Evolutionary conservation across 768 basidiomycete genomes (phyloP).

Genomic region (Termitomyces bulborhizus): DNA sequence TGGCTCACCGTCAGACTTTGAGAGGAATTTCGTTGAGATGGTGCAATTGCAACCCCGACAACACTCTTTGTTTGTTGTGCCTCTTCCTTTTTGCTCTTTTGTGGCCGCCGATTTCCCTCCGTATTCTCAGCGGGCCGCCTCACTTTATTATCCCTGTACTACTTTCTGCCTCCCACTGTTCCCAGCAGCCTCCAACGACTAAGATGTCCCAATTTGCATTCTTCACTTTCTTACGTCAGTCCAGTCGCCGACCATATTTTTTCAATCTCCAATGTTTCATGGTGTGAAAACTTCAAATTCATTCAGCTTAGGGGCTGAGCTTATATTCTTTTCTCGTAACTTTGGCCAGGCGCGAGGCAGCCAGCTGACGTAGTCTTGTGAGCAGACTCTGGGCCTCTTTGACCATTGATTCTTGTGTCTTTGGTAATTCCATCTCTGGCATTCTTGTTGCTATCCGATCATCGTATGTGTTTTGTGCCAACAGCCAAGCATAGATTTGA

Average conservation of each 20-base stretch:
- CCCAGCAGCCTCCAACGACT: background rate
- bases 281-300: background rate
- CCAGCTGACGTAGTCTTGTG: background rate
- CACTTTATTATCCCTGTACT: background rate
- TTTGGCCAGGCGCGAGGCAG: background rate
- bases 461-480: background rate
- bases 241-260: conserved; percentile 18
- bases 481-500: background rate
- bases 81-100: conserved; percentile 7
- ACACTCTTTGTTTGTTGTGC: conserved; percentile 26
- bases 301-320: background rate
- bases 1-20: conserved; percentile 64
- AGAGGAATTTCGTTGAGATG: conserved; percentile 44
- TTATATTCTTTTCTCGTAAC: background rate
- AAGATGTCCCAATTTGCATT: background rate
- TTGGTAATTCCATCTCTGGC: background rate
- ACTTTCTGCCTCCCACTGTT: background rate
- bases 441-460: background rate
- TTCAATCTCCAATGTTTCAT: conserved; percentile 6
- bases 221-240: conserved; percentile 16
- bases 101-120: conserved; percentile 1
- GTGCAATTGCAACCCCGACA: conserved; percentile 37
- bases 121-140: background rate
- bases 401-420: no score
- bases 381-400: background rate